These are phyloP conservation scores for Pleurotus giganteus DNA, from an alignment of 768 basidiomycete genomes.

Conservation along the genomic window DNA sequence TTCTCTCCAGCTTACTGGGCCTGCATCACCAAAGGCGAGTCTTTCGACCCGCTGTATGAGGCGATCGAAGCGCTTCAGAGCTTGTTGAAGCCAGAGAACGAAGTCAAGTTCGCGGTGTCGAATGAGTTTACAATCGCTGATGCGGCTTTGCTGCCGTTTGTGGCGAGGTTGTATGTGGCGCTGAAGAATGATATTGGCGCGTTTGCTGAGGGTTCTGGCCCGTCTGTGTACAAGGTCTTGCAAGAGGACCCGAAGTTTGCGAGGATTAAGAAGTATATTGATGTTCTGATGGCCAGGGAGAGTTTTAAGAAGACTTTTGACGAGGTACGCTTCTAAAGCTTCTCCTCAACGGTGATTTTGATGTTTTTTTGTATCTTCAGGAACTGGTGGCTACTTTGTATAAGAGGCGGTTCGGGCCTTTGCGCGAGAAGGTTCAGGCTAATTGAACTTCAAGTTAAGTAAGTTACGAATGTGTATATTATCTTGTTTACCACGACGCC, in stretches of 20 bases:
- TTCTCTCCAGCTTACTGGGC: slow-evolving; percentile 37
- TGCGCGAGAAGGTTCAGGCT: not conserved
- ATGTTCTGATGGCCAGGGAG: slow-evolving; percentile 45
- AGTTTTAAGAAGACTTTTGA: slow-evolving; percentile 57
- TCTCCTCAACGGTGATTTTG: not conserved
- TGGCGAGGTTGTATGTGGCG: slow-evolving; percentile 47
- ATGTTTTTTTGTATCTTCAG: not conserved
- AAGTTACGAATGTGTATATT: no score
- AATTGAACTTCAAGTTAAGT: not conserved
- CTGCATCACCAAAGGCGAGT: slow-evolving; percentile 36
- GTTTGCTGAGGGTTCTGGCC: slow-evolving; percentile 44
- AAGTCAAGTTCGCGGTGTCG: slow-evolving; percentile 40
- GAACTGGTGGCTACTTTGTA: not conserved
- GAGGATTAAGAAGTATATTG: slow-evolving; percentile 46
- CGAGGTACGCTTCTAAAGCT: no score
- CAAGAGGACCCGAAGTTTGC: slow-evolving; percentile 40
- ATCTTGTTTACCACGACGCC: no score
- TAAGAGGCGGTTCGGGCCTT: not conserved
- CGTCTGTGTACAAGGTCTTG: slow-evolving; percentile 39
- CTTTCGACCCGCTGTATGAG: slow-evolving; percentile 36
- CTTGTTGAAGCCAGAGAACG: slow-evolving; percentile 39
- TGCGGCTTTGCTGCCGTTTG: slow-evolving; percentile 56
- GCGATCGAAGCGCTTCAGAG: slow-evolving; percentile 48
- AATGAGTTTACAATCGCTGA: slow-evolving; percentile 59
- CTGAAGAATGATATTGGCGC: slow-evolving; percentile 51